phyloP scores from a whole-genome alignment of 768 basidiomycete genomes.

The Mycena albidolilacea region DNA sequence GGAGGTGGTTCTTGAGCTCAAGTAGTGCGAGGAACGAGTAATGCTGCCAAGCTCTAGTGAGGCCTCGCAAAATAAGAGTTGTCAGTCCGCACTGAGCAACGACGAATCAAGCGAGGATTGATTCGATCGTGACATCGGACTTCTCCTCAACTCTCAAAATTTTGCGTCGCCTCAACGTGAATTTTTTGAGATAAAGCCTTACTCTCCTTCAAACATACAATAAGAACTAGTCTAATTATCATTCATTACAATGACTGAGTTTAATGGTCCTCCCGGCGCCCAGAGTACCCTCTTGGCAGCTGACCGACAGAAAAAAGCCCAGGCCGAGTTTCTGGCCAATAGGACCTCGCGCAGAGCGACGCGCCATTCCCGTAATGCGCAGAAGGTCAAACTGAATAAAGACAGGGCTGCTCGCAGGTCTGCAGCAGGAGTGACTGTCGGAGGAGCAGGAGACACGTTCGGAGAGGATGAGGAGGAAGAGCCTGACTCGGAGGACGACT shows the following conservation, averaged over 20 bases:
- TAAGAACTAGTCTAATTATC: background rate
- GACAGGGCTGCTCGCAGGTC: background rate
- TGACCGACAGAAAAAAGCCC: background rate
- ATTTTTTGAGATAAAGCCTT: background rate
- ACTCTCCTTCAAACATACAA: background rate
- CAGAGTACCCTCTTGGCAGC: background rate
- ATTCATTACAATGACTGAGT: background rate
- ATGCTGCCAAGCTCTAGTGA: background rate
- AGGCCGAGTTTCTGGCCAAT: background rate
- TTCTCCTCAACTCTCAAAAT: constrained; percentile 5
- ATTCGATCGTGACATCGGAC: background rate
- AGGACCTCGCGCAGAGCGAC: background rate
- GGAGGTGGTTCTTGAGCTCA: constrained; percentile 7
- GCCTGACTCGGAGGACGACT: background rate
- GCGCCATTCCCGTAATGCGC: background rate
- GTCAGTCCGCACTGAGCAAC: background rate
- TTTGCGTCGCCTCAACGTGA: background rate
- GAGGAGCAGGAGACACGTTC: background rate
- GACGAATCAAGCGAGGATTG: background rate
- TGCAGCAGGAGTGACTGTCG: background rate
- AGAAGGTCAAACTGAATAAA: background rate
- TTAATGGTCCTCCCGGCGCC: background rate
- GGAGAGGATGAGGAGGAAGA: background rate
- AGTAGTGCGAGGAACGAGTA: constrained; percentile 18
- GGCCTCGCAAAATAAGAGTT: constrained; percentile 4